phyloP scores from a whole-genome alignment of 192 early-diverging fungal species.

The Gryganskiella cystojenkinii region DNA sequence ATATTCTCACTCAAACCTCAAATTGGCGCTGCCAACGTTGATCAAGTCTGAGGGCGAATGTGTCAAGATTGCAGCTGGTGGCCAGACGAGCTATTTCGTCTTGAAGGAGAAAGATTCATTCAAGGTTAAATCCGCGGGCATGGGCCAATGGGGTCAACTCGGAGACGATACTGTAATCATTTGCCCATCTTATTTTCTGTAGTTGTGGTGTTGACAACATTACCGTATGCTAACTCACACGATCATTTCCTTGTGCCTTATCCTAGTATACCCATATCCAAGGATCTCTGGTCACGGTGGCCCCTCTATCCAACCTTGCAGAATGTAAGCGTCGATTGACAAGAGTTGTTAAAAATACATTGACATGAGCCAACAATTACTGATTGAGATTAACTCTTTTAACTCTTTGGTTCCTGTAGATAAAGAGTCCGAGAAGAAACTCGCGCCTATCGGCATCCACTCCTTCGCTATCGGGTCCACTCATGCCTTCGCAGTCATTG shows the following conservation, averaged over 20 bases:
- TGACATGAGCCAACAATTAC: not conserved
- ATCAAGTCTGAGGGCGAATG: constrained; percentile 36
- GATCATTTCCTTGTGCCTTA: not conserved
- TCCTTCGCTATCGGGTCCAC: constrained; percentile 49
- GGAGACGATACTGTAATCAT: constrained; percentile 55
- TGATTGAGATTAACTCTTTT: not conserved
- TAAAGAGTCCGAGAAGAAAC: constrained; percentile 46
- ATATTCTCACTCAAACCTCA: constrained; percentile 41
- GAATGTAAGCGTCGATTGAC: constrained; percentile 51
- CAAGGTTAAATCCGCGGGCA: constrained; percentile 52
- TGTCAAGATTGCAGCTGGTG: constrained; percentile 56
- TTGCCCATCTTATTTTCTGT: too few relatives aligned
- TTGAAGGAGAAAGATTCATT: constrained; percentile 34
- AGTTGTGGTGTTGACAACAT: not conserved
- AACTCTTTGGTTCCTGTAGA: constrained; percentile 2
- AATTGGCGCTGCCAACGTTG: constrained; percentile 33
- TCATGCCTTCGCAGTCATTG: constrained; percentile 55
- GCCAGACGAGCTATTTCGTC: constrained; percentile 54
- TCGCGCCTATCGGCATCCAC: constrained; percentile 51
- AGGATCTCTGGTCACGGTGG: constrained; percentile 35
- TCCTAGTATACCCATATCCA: constrained; percentile 45
- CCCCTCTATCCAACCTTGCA: constrained; percentile 30
- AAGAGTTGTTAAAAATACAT: not conserved
- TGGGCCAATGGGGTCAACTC: constrained; percentile 61
- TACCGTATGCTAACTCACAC: not conserved